Percentiles rank a stretch among this genome's conserved stretches.
Conservation (phyloP, 129 eudicot species). For the Lonicera japonica region DNA sequence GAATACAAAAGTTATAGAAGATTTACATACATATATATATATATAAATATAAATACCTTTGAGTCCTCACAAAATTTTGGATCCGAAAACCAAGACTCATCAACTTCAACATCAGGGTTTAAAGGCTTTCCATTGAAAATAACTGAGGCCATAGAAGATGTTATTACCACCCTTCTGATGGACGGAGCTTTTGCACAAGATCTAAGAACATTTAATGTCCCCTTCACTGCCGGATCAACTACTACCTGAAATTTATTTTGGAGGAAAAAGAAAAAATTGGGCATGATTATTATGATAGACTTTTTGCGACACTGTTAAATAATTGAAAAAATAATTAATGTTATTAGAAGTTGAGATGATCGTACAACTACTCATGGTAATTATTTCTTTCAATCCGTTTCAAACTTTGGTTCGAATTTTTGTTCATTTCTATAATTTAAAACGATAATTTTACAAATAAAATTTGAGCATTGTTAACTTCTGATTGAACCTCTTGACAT, state of each 20-base stretch:
- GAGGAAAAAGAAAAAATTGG: not conserved
- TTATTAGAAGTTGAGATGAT: not conserved
- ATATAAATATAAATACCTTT: not conserved
- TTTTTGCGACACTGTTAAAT: not conserved
- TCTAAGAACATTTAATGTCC: conserved; percentile 14
- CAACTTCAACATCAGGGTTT: conserved; percentile 11
- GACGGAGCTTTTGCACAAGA: conserved; percentile 13
- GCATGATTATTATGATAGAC: not conserved
- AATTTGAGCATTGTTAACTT: too few relatives aligned
- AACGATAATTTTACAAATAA: too few relatives aligned
- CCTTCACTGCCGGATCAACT: conserved; percentile 18
- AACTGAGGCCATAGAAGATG: conserved; percentile 13
- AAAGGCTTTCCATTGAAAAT: not conserved
- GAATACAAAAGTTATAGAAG: too few relatives aligned
- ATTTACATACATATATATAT: too few relatives aligned
- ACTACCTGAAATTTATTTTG: conserved; percentile 9
- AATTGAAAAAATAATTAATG: not conserved
- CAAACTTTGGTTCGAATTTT: too few relatives aligned
- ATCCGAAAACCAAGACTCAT: conserved; percentile 8
- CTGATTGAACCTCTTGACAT: too few relatives aligned
- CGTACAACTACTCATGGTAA: too few relatives aligned
- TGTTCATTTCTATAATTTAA: too few relatives aligned
- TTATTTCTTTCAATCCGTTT: too few relatives aligned
- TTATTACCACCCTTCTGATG: conserved; percentile 12
- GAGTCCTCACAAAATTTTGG: conserved; percentile 5